Conservation (phyloP, 2,329 filamentous ascomycete genomes). For the Phialophora expanda region DNA sequence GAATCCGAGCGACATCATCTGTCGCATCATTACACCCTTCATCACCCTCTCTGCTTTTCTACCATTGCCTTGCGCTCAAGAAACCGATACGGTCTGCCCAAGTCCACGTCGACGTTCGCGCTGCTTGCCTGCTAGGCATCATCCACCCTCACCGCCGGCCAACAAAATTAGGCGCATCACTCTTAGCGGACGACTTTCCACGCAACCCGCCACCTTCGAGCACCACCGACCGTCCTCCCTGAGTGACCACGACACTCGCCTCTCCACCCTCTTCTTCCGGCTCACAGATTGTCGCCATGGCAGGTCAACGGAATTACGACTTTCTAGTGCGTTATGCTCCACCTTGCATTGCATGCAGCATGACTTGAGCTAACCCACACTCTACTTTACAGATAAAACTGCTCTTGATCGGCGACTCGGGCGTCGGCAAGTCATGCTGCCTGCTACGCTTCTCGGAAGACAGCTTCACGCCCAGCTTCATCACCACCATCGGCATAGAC, state of each 20-base stretch:
- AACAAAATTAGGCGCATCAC: constrained; percentile 8
- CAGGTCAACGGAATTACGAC: constrained; percentile 97
- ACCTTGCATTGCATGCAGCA: not conserved
- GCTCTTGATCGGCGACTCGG: constrained; percentile 93
- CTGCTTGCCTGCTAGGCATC: not conserved
- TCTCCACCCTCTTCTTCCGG: constrained; percentile 1
- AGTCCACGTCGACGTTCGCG: not conserved
- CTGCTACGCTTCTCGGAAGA: constrained; percentile 96
- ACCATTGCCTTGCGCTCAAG: not conserved
- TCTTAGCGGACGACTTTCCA: constrained; percentile 11
- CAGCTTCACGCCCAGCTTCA: constrained; percentile 96
- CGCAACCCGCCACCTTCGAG: constrained; percentile 9
- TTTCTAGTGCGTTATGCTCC: constrained; percentile 75
- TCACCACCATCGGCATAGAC: constrained; percentile 99
- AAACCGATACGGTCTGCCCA: not conserved
- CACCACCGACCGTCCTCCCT: constrained; percentile 1
- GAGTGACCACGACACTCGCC: constrained; percentile 1
- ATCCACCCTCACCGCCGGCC: not conserved
- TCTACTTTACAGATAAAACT: constrained; percentile 78
- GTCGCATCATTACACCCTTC: constrained; percentile 24
- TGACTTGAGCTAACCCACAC: constrained; percentile 23
- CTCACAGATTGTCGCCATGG: constrained; percentile 63
- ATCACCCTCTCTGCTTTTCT: constrained; percentile 1
- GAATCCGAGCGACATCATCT: constrained; percentile 30
- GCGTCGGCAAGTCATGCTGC: constrained; percentile 96